Base-by-base conservation (phyloP, 768 basidiomycete species). In the Calocera viscosa region DNA sequence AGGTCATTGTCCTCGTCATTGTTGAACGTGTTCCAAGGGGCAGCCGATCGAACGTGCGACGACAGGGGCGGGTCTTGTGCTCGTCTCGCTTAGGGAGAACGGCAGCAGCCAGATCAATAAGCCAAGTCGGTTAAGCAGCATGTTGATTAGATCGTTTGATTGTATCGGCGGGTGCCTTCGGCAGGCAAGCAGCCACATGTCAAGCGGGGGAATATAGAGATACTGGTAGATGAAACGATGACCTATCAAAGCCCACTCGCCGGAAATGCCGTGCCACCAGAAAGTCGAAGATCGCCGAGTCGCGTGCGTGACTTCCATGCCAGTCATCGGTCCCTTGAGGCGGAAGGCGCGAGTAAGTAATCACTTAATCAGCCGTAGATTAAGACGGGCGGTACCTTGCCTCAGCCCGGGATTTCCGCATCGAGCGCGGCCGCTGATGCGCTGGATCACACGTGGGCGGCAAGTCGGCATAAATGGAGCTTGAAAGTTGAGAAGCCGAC, bases 391-490 rank as follows among this genome's bases (percentile, higher is more conserved):
- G 14, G 53, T 28, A 5, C 53, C 26, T 47, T 60, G 7, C 14
- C 53, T 28, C 19, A 26, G 53, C 53, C 14, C 24, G 24, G 26
- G 14, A 32, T 28, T 60, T 32, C 53, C 53, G 11, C 26, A 60
- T 60, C 30, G 53, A 30, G 53, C 53, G 19, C 26, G 14, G 30
- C 10, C 7, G 14, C 26, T 60, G 53, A 60, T 60, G 30, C 53
- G 53, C 53, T 32, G 53, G 30, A 26, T 60, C 26, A 32, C 53
- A 60, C 53, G 53, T 60, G 53, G 53, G 53, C 53, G 53, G 53
- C 53, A 60, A 16, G 22, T 26, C 26, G 24, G 53, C 26, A 10
- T 10, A 26, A 14, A 19, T 7, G 43, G 43, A 47, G 19, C 8
- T 38, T 38, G 35, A 38, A 38, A 38, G 35, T 38, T 14, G 35